These are phyloP conservation scores for Pseudisothecium myosuroides DNA, from an alignment of 225 moss, liverwort and hornwort species.

Conservation along the genomic window DNA sequence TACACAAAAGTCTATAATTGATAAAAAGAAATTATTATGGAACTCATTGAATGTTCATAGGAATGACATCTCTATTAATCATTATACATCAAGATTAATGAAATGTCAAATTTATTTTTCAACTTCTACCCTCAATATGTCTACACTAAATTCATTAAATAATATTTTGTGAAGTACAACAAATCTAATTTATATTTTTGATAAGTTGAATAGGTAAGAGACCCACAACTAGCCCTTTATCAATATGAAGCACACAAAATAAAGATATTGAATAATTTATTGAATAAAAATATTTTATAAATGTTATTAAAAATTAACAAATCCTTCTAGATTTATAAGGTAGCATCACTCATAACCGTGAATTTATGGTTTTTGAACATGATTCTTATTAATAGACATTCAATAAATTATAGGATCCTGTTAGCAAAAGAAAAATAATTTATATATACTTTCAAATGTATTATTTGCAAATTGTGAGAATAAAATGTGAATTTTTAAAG, in stretches of 20 bases:
- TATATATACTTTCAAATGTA: too few relatives aligned
- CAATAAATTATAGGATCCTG: too few relatives aligned
- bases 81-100: neutral
- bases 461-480: too few relatives aligned
- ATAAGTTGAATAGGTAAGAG: neutral
- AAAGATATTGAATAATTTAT: neutral
- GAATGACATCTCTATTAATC: neutral
- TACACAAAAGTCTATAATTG: accelerated
- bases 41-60: neutral
- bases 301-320: neutral
- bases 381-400: too few relatives aligned
- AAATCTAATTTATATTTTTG: neutral
- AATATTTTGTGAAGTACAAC: neutral
- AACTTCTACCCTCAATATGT: neutral
- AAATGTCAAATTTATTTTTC: neutral
- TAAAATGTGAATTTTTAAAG: too few relatives aligned
- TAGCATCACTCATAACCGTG: too few relatives aligned
- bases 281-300: neutral
- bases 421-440: too few relatives aligned
- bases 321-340: neutral
- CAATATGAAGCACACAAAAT: too few relatives aligned
- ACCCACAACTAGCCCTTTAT: accelerated
- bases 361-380: too few relatives aligned
- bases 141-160: neutral
- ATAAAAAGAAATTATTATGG: accelerated